Base-by-base conservation (phyloP, 495 filamentous ascomycete genomes). In the Hypoxylon lenormandii region DNA sequence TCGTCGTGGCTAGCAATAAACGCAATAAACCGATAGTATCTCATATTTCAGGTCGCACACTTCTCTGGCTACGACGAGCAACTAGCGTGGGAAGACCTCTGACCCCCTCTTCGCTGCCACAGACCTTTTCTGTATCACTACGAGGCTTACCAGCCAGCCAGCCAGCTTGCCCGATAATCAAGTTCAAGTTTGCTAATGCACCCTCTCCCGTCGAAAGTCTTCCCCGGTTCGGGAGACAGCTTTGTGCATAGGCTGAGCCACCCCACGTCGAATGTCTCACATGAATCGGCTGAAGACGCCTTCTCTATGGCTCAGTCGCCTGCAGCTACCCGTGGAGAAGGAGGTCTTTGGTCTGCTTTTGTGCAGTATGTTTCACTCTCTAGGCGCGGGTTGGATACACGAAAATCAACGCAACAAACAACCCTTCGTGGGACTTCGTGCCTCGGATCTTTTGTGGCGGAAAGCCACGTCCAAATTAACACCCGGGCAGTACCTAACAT, bases 181-280 rank as follows among this genome's bases (percentile, higher is more conserved):
- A 46, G 61, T 70, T 40, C 59, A 64, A 46, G 61, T 70, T 64
- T 65, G 56, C 55, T 65, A 19, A 43, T 42, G 26, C 19, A 40
- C 42, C 15, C 22, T 47, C 49, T 55, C 47, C 64, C 36, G 42
- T 57, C 40, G 46, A 33, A 50, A 26, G 48, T 53, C 55, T 33
- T 70, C 43, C 45, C 51, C 56, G 22, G 61, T 10, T 37, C 56
- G 51, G 57, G 50, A 57, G 61, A 30, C 51, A 60, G 46, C 43
- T 55, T 50, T 52, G 26, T 60, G 66, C 67, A 65, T 70, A 51
- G 46, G 23, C 51, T 21, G 37, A 46, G 52, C 62, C 52, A 51
- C 58, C 68, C 58, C 58, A 68, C 64, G 59, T 66, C 58, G 54
- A 48, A 45, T 66, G 69, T 72, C 58, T 72, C 53, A 72, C 69